Evolutionary conservation across 768 basidiomycete species (phyloP).

Genomic region (Lactifluus rugatus): DNA sequence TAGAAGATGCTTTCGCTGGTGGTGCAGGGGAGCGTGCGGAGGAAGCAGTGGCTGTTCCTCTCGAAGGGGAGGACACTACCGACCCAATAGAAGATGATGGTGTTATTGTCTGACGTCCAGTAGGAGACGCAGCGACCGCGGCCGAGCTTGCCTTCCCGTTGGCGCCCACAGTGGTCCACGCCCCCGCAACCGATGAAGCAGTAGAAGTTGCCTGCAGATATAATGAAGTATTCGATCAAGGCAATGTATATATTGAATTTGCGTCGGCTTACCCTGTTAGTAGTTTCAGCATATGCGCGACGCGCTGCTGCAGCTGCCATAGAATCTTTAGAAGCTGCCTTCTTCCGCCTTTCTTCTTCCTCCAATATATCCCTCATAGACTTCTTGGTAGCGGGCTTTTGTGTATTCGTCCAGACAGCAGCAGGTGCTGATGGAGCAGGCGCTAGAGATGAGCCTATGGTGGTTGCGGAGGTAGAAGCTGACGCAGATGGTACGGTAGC

Average conservation of each 20-base stretch:
- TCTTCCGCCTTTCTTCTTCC: constrained; percentile 87
- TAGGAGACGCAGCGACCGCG: constrained; percentile 27
- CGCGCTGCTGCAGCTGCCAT: constrained; percentile 45
- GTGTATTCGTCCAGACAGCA: constrained; percentile 67
- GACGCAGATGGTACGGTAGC: constrained; percentile 36
- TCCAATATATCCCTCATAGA: constrained; percentile 99
- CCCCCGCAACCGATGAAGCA: constrained; percentile 33
- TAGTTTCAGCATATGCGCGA: constrained; percentile 71
- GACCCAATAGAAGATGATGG: constrained; percentile 31
- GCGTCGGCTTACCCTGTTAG: constrained; percentile 47
- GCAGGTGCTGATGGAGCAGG: constrained; percentile 20
- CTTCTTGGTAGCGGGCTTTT: constrained; percentile 60
- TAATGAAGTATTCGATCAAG: not conserved
- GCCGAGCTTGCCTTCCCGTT: constrained; percentile 49
- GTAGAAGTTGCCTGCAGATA: constrained; percentile 18
- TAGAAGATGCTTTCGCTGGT: constrained; percentile 21
- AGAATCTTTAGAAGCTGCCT: constrained; percentile 36
- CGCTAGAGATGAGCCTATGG: constrained; percentile 23
- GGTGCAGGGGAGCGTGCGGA: constrained; percentile 20
- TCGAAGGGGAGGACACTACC: constrained; percentile 26
- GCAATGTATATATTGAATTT: not conserved
- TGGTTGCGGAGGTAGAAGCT: constrained; percentile 26
- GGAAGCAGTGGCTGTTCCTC: constrained; percentile 4
- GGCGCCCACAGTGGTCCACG: constrained; percentile 84
- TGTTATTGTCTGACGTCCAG: constrained; percentile 29